A percentile compares a stretch with the other conserved stretches of the same genome.
These are phyloP conservation scores for Adansonia grandidieri DNA, from an alignment of 441 rosid species.

Conservation along the genomic window DNA sequence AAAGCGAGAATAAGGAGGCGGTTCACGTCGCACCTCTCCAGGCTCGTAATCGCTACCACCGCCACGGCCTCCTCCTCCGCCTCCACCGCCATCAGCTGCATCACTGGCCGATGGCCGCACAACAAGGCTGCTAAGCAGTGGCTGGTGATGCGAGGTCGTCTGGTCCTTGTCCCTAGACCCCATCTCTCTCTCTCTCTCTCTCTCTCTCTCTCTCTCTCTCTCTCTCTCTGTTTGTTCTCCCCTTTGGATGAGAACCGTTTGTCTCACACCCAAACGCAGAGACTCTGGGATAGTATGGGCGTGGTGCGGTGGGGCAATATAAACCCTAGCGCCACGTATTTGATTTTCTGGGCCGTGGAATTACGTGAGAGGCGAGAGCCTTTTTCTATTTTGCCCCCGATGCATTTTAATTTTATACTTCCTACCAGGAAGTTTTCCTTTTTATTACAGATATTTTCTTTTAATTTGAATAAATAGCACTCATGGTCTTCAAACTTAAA, in stretches of 20 bases:
- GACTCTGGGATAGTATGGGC: neutral
- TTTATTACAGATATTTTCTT: no score
- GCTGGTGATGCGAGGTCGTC: constrained; percentile 65
- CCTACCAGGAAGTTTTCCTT: no score
- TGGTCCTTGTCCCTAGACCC: constrained; percentile 37
- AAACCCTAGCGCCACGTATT: constrained; percentile 38
- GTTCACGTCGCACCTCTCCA: constrained; percentile 74
- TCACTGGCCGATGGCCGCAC: constrained; percentile 74
- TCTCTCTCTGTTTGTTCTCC: neutral
- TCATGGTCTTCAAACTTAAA: no score
- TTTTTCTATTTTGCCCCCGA: neutral
- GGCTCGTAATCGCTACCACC: constrained; percentile 63
- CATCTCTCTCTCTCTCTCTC: constrained; percentile 32
- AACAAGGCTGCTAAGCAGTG: constrained; percentile 83
- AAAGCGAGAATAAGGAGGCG: constrained; percentile 27
- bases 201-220: neutral
- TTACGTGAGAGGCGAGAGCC: neutral
- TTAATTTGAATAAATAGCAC: no score
- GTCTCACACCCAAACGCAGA: neutral
- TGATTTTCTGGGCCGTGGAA: neutral
- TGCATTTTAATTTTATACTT: no score
- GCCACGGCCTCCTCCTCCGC: constrained; percentile 30
- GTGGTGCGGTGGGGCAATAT: neutral
- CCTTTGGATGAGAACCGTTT: neutral
- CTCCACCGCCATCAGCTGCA: constrained; percentile 47